Evolutionary conservation across 176 grass and related monocot genomes (phyloP), one percentile per base, ranked within the genome.

Genomic region (Pharus latifolius): DNA sequence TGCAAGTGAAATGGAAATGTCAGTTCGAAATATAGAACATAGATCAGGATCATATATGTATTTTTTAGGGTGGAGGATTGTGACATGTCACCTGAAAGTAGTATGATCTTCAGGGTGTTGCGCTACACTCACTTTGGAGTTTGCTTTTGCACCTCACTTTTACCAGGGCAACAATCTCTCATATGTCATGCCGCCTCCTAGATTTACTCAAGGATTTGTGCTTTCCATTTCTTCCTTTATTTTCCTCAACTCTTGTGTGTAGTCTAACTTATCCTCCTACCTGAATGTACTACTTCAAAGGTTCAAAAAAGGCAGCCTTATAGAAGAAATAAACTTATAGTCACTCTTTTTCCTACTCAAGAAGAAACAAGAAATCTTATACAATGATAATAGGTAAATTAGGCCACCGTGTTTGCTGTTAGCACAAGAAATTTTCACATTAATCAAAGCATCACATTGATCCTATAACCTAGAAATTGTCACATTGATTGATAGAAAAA

Each of bases 61-160:
- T 37, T 47, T 64, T 2, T 1, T 69, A 44, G 7, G 15, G 1
- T 49, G 51, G 20, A 64, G 33, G 57, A 84, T 24, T 57, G 49
- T 18, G 67, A 72, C 74, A 49, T 65, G 32, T 65, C 58, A 65
- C 81, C 81, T 75, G 79, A 75, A 65, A 59, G 49, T 46, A 17
- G 72, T 57, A 48, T 57, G 50, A 68, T 25, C 67, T 78, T 47
- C 65, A 63, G 38, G 71, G 63, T 69, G 45, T 53, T 26, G 23
- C n/a, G n/a, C n/a, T n/a, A n/a, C n/a, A n/a, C 71, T 60, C 73
- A 65, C 73, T 84, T 78, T 51, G 74, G 38, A 43, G 74, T 32
- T n/a, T 66, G 50, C 81, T 59, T 84, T 57, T 43, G 50, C 14
- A 25, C 31, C 30, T 72, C 43, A 46, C 74, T 84, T 38, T 78